Conservation (phyloP, 2,329 filamentous ascomycete species). For the Fusarium burgessii region DNA sequence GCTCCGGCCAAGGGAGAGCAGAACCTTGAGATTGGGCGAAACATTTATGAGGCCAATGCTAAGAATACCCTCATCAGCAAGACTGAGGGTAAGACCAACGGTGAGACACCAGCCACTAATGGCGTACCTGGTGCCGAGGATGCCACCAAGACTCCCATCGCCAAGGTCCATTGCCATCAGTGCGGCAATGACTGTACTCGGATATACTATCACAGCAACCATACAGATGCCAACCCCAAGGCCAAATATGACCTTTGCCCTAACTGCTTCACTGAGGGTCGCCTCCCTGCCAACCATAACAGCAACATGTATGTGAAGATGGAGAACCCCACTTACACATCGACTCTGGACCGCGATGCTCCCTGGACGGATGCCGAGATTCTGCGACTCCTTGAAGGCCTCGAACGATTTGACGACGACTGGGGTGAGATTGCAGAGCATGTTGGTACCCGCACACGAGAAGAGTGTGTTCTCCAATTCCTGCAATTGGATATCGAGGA, state of each 20-base stretch:
- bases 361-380: constrained; percentile 93
- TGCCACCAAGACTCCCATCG: constrained; percentile 72
- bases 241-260: constrained; percentile 90
- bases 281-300: constrained; percentile 83
- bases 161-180: constrained; percentile 85
- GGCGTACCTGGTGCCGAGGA: constrained; percentile 71
- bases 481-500: constrained; percentile 97
- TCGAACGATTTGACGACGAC: constrained; percentile 95
- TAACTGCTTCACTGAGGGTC: constrained; percentile 86
- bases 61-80: constrained; percentile 80
- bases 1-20: constrained; percentile 80
- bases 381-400: constrained; percentile 86
- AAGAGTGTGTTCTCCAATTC: constrained; percentile 98
- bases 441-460: constrained; percentile 89
- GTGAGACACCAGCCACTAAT: constrained; percentile 76
- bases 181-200: constrained; percentile 90
- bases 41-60: constrained; percentile 93
- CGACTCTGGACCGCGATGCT: constrained; percentile 83
- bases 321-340: constrained; percentile 86
- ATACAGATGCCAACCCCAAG: constrained; percentile 70
- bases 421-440: constrained; percentile 95
- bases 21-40: constrained; percentile 92
- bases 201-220: constrained; percentile 70
- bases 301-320: constrained; percentile 87
- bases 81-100: constrained; percentile 78